A percentile compares a stretch with the other conserved stretches of the same genome.
Evolutionary conservation across 2,329 filamentous ascomycete genomes (phyloP).

Genomic region (Dothistroma septosporum): DNA sequence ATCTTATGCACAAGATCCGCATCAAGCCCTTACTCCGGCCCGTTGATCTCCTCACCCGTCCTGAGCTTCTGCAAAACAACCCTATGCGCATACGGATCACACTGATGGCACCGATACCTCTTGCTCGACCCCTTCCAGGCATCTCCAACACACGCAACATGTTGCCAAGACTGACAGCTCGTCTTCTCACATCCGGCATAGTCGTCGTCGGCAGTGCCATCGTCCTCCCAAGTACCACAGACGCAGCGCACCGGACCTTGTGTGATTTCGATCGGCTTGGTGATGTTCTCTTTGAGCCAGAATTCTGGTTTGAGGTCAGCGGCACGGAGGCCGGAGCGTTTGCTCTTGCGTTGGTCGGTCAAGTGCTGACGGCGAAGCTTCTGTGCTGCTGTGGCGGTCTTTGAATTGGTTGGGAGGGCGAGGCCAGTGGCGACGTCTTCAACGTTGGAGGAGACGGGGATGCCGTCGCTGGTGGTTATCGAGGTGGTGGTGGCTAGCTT

Average conservation of each 20-base stretch:
- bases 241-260: slow-evolving; percentile 27
- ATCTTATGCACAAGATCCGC: neutral
- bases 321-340: slow-evolving; percentile 1
- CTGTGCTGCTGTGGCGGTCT: slow-evolving; percentile 10
- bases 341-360: slow-evolving; percentile 4
- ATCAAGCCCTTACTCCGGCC: neutral
- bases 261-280: slow-evolving; percentile 5
- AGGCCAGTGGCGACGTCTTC: neutral
- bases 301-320: slow-evolving; percentile 28
- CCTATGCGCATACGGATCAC: slow-evolving; percentile 25
- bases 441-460: neutral
- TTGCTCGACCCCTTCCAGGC: slow-evolving; percentile 8
- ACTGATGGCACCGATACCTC: slow-evolving; percentile 26
- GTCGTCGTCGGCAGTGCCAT: slow-evolving; percentile 11
- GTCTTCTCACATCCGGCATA: slow-evolving; percentile 25
- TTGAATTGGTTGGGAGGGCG: neutral
- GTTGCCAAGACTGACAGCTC: slow-evolving; percentile 31
- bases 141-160: slow-evolving; percentile 24
- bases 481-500: neutral
- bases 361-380: slow-evolving; percentile 18
- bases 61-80: slow-evolving; percentile 17
- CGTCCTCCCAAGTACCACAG: slow-evolving; percentile 24
- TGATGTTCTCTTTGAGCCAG: slow-evolving; percentile 24
- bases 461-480: neutral
- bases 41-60: neutral